phyloP scores from a whole-genome alignment of 2,329 filamentous ascomycete genomes.

The Fusarium heterosporum region DNA sequence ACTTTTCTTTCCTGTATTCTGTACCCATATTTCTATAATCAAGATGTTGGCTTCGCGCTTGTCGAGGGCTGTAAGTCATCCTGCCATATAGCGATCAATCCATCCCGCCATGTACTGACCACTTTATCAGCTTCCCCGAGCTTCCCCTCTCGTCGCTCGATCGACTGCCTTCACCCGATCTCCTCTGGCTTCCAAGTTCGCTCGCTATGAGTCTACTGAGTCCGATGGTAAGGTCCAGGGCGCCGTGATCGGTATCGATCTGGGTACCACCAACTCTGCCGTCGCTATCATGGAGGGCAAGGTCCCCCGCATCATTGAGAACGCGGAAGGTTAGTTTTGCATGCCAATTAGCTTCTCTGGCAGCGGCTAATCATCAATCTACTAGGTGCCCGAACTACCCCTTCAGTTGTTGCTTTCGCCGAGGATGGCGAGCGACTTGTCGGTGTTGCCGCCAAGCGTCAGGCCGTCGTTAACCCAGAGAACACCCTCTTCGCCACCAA shows the following conservation, averaged over 20 bases:
- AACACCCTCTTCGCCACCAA: slow-evolving; percentile 99
- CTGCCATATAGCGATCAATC: slow-evolving; percentile 10
- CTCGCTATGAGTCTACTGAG: slow-evolving; percentile 78
- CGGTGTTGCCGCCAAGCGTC: slow-evolving; percentile 96
- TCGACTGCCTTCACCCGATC: slow-evolving; percentile 75
- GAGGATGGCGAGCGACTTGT: slow-evolving; percentile 96
- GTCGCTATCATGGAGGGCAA: slow-evolving; percentile 99
- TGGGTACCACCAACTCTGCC: slow-evolving; percentile 97
- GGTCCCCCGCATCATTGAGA: slow-evolving; percentile 94
- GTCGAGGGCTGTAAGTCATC: slow-evolving; percentile 76
- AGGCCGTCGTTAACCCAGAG: slow-evolving; percentile 98
- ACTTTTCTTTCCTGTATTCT: slow-evolving; percentile 50
- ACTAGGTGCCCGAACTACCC: slow-evolving; percentile 55
- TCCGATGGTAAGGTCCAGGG: slow-evolving; percentile 82
- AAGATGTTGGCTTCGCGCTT: slow-evolving; percentile 80
- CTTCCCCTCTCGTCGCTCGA: slow-evolving; percentile 75
- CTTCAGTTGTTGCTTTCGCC: slow-evolving; percentile 94
- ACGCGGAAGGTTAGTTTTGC: slow-evolving; percentile 80
- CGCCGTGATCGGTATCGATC: slow-evolving; percentile 96
- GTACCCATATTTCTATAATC: slow-evolving; percentile 53
- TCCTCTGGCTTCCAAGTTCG: slow-evolving; percentile 78
- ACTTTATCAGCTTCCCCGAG: slow-evolving; percentile 76
- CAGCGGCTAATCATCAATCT: slow-evolving; percentile 13
- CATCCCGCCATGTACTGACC: slow-evolving; percentile 33
- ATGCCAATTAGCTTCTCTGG: slow-evolving; percentile 17